Evolutionary conservation across 2,329 filamentous ascomycete genomes (phyloP), one percentile per base, ranked within the genome.

Genomic region (Aspergillus novoparasiticus): DNA sequence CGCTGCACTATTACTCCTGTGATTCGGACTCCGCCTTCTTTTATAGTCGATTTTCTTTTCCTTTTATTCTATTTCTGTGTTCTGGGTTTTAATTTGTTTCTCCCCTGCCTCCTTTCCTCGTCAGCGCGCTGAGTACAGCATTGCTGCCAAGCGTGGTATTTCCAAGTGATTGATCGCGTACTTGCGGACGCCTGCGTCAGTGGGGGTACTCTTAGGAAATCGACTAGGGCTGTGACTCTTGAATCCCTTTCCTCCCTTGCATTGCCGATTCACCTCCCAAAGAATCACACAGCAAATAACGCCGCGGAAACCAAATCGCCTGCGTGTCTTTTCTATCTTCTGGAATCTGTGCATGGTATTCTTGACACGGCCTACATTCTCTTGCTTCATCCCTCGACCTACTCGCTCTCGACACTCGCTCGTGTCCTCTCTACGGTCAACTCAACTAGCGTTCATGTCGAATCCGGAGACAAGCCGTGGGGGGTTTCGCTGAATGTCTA

Each of bases 401-500:
- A 55, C 45, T 46, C 50, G 26, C 23, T 28, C 46, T 28, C 48
- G 36, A 48, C 32, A 60, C 23, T 50, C 61, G 56, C 59, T 62
- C 61, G 61, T 63, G 67, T 67, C 66, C 64, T 66, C 55, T 54
- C 61, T 60, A 61, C 63, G 34, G 62, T 53, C 51, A 60, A 57
- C 60, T 61, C 68, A 64, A 65, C 63, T 67, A 68, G 69, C 68
- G 68, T 71, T 73, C 63, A 71, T 71, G 69, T 69, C 69, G 69
- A 69, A 46, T 64, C 64, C 66, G 43, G 64, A 65, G 62, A 67
- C 64, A 61, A 68, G 61, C 58, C 64, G 69, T 69, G 67, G 68
- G 67, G 61, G 67, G 61, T 69, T 72, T 73, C 69, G 69, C 71
- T 76, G 73, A 73, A 66, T 70, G 66, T 69, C 62, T 63, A 64